A percentile compares a stretch with the other conserved stretches of the same genome.
These are phyloP conservation scores for Capillidium rhysosporum DNA, from an alignment of 371 early-diverging fungal species.

Conservation along the genomic window DNA sequence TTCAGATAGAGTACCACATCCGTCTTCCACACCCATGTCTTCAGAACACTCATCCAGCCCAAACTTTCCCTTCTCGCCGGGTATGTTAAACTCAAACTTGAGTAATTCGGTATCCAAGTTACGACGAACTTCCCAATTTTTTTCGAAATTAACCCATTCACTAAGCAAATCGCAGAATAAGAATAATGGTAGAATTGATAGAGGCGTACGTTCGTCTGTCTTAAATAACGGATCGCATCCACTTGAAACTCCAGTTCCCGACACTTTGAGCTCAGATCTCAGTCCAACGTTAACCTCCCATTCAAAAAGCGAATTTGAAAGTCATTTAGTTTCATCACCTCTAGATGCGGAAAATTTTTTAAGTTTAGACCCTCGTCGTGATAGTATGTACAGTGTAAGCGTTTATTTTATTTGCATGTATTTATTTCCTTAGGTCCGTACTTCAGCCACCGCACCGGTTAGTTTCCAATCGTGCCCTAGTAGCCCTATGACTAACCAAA, in stretches of 20 bases:
- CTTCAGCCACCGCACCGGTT: constrained; percentile 1
- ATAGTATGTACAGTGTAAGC: constrained; percentile 5
- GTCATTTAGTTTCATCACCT: neutral
- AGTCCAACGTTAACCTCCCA: too few relatives aligned
- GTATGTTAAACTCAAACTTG: neutral
- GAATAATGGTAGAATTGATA: neutral
- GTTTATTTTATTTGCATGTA: neutral
- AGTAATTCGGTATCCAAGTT: neutral
- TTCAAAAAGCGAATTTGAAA: neutral
- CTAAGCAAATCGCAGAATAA: neutral
- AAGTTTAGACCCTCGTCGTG: neutral
- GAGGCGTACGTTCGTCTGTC: neutral
- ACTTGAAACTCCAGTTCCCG: neutral
- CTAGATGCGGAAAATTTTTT: neutral
- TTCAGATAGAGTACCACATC: neutral
- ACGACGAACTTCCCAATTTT: constrained; percentile 3
- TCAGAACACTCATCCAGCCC: neutral
- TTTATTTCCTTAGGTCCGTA: neutral
- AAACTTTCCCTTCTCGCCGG: neutral
- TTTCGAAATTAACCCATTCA: neutral
- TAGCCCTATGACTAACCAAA: neutral
- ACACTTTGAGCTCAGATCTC: neutral
- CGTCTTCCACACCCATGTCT: neutral
- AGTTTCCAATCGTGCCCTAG: neutral
- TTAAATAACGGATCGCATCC: neutral